Evolutionary conservation across 2,329 filamentous ascomycete species (phyloP).

Genomic region (Trichoderma sp.): DNA sequence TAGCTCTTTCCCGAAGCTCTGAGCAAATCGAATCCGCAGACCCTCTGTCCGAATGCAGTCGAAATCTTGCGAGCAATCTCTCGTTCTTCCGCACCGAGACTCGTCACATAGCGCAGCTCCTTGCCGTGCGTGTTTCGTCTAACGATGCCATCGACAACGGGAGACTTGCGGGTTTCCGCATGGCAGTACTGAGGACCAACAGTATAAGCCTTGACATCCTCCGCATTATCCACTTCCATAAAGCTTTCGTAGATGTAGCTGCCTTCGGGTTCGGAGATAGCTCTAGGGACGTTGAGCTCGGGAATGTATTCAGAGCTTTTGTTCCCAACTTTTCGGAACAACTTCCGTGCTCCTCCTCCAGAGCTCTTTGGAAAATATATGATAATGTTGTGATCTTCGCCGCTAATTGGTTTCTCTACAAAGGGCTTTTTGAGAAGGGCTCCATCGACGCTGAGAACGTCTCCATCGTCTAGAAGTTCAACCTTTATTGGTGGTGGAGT

Average conservation of each 20-base stretch:
- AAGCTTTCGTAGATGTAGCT: slow-evolving; percentile 99
- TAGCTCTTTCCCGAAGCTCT: slow-evolving; percentile 88
- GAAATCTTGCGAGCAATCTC: slow-evolving; percentile 89
- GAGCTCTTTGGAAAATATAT: slow-evolving; percentile 91
- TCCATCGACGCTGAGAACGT: slow-evolving; percentile 86
- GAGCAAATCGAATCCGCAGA: slow-evolving; percentile 94
- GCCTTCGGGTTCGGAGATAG: slow-evolving; percentile 74
- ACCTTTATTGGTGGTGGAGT: slow-evolving; percentile 69
- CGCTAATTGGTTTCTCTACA: slow-evolving; percentile 97
- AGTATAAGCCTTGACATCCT: slow-evolving; percentile 98
- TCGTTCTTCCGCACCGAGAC: slow-evolving; percentile 76
- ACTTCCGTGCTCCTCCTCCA: slow-evolving; percentile 83
- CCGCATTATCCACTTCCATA: slow-evolving; percentile 91
- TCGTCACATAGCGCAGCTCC: slow-evolving; percentile 92
- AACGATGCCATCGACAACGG: slow-evolving; percentile 94
- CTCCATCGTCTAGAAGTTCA: slow-evolving; percentile 85
- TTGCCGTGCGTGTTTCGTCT: slow-evolving; percentile 96
- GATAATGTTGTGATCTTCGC: slow-evolving; percentile 97
- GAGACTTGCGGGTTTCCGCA: slow-evolving; percentile 94
- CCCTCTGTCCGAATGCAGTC: slow-evolving; percentile 86
- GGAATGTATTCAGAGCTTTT: slow-evolving; percentile 96
- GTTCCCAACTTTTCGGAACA: slow-evolving; percentile 98
- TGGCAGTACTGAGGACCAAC: slow-evolving; percentile 93
- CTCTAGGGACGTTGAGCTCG: slow-evolving; percentile 73
- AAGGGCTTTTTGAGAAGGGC: slow-evolving; percentile 84